These are phyloP conservation scores for Pholiota microspora DNA, from an alignment of 768 basidiomycete genomes.

Conservation along the genomic window DNA sequence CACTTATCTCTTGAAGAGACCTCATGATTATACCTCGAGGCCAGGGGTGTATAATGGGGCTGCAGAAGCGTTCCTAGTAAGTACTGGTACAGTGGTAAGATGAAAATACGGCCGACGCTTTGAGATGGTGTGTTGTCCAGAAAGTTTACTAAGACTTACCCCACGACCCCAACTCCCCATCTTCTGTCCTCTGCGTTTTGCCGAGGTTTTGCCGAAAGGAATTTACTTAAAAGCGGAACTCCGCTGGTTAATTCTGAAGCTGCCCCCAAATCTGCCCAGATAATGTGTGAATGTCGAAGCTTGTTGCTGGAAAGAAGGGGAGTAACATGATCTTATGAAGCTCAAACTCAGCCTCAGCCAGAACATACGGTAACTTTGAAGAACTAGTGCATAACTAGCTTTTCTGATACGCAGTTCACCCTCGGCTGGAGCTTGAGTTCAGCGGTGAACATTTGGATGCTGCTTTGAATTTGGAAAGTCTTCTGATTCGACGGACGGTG, in stretches of 20 bases:
- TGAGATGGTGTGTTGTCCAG: not conserved
- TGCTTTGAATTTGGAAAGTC: too few relatives aligned
- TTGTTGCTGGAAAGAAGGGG: not conserved
- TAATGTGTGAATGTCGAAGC: not conserved
- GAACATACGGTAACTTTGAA: too few relatives aligned
- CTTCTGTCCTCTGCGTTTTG: not conserved
- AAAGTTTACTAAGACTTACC: too few relatives aligned
- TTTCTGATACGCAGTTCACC: not conserved
- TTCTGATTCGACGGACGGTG: too few relatives aligned
- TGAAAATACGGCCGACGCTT: not conserved
- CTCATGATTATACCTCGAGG: slow-evolving; percentile 4
- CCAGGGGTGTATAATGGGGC: not conserved
- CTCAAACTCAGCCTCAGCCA: too few relatives aligned
- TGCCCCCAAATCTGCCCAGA: too few relatives aligned
- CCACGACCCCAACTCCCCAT: too few relatives aligned
- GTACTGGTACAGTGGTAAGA: not conserved
- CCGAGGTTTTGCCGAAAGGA: not conserved
- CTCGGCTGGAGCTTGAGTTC: not conserved
- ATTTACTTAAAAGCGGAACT: not conserved
- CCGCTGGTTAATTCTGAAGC: not conserved
- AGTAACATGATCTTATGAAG: not conserved
- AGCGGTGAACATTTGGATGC: too few relatives aligned
- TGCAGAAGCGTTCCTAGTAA: not conserved
- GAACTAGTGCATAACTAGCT: too few relatives aligned
- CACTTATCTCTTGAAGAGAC: not conserved